These are phyloP conservation scores for Agaricus blazei DNA, from an alignment of 768 basidiomycete genomes.

Conservation along the genomic window DNA sequence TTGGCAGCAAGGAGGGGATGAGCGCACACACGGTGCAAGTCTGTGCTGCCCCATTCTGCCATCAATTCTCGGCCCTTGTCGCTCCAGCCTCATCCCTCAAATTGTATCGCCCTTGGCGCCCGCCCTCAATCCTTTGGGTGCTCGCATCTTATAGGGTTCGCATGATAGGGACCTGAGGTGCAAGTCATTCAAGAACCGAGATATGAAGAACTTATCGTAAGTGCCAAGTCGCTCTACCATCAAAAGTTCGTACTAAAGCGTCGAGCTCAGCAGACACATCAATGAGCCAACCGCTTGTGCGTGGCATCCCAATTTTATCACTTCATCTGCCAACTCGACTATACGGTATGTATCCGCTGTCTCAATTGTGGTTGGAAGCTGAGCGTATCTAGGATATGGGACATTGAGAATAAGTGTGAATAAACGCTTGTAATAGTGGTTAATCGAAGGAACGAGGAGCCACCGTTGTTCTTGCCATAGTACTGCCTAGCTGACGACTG, in stretches of 20 bases:
- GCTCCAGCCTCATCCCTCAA: too few species aligned
- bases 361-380: background rate
- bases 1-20: too few species aligned
- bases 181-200: conserved; percentile 94
- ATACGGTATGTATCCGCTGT: conserved; percentile 54
- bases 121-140: conserved; percentile 90
- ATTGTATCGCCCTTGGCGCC: too few species aligned
- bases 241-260: background rate
- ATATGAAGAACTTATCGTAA: conserved; percentile 98
- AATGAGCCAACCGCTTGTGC: conserved; percentile 84
- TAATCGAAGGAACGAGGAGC: conserved; percentile 94
- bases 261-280: conserved; percentile 76
- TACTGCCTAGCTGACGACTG: too few species aligned
- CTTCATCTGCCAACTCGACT: conserved; percentile 92
- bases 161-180: conserved; percentile 91
- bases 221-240: conserved; percentile 23
- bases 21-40: too few species aligned
- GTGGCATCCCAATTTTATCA: conserved; percentile 96
- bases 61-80: too few species aligned
- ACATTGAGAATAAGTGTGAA: conserved; percentile 86
- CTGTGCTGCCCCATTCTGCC: too few species aligned
- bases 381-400: conserved; percentile 72
- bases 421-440: conserved; percentile 96
- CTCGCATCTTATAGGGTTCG: conserved; percentile 84
- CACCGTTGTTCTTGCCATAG: too few species aligned